Evolutionary conservation across 2,329 filamentous ascomycete genomes (phyloP).

Genomic region (Rutstroemia sp.): DNA sequence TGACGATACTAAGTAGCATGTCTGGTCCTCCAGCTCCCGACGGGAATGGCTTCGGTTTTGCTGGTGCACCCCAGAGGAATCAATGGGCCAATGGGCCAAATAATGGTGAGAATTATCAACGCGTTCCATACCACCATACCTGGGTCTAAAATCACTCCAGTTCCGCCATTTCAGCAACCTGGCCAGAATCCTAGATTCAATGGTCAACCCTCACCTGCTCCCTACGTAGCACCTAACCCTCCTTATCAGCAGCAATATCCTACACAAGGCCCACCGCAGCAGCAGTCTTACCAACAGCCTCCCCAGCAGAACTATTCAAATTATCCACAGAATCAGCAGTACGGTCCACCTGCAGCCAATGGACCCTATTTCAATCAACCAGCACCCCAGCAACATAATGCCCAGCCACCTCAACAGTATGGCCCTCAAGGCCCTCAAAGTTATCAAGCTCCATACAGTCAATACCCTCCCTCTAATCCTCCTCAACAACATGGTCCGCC

Average conservation of each 20-base stretch:
- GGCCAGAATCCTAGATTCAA: neutral
- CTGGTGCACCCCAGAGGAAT: neutral
- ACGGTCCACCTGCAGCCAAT: conserved; percentile 10
- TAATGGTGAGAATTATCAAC: conserved; percentile 11
- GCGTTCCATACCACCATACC: neutral
- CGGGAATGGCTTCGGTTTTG: neutral
- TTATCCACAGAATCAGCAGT: conserved; percentile 21
- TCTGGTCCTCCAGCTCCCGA: neutral
- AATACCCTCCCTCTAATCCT: conserved; percentile 15
- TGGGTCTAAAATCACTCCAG: neutral
- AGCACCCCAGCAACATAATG: conserved; percentile 15
- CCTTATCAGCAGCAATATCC: conserved; percentile 24
- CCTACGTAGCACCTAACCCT: conserved; percentile 13
- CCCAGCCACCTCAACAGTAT: conserved; percentile 8
- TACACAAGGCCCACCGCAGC: conserved; percentile 14
- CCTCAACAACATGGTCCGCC: conserved; percentile 15
- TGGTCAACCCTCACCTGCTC: neutral
- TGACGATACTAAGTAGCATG: conserved; percentile 9
- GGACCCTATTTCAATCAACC: conserved; percentile 13
- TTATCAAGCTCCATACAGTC: conserved; percentile 16
- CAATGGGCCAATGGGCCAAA: conserved; percentile 11
- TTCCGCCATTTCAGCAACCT: conserved; percentile 1
- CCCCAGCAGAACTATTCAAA: conserved; percentile 14
- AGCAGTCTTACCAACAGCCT: conserved; percentile 11
- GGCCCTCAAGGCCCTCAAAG: conserved; percentile 15